phyloP scores from a whole-genome alignment of 1,139 yeast genomes.

The Scheffersomyces parashehatae region DNA sequence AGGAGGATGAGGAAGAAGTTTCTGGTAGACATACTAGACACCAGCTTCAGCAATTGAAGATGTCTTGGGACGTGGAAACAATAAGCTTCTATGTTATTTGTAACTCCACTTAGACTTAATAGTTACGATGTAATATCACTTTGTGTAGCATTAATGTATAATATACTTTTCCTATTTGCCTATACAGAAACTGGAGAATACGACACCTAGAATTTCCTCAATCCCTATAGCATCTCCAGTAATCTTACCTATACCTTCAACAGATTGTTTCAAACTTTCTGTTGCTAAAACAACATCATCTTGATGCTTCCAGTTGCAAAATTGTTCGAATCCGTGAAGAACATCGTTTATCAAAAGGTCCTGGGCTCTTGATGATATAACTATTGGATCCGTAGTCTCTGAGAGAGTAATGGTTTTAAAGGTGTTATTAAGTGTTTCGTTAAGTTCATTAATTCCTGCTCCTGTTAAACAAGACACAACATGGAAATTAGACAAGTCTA shows the following conservation, averaged over 20 bases:
- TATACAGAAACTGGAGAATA: constrained; percentile 88
- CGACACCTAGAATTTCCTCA: constrained; percentile 89
- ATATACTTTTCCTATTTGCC: constrained; percentile 58
- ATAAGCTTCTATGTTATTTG: constrained; percentile 32
- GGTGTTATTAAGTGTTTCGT: constrained; percentile 31
- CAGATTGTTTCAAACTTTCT: constrained; percentile 72
- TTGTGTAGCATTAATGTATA: constrained; percentile 1
- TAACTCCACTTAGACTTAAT: constrained; percentile 9
- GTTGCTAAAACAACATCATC: constrained; percentile 81
- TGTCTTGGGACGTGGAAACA: constrained; percentile 51
- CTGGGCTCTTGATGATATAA: constrained; percentile 71
- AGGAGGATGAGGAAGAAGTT: constrained; percentile 26
- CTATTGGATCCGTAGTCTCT: constrained; percentile 58
- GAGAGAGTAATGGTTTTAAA: constrained; percentile 55
- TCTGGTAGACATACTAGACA: constrained; percentile 49
- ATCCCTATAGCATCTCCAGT: constrained; percentile 89
- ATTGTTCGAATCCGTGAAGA: constrained; percentile 66
- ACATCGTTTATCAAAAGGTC: constrained; percentile 77
- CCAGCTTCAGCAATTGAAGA: constrained; percentile 47
- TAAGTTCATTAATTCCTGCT: constrained; percentile 54
- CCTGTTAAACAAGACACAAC: constrained; percentile 65
- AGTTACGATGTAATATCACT: neutral
- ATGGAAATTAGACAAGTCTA: constrained; percentile 33
- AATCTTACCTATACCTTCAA: constrained; percentile 87
- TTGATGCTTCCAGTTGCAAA: constrained; percentile 47